Base-by-base conservation (phyloP, 1,284 basidiomycete species). In the Spongispora temasekensis region DNA sequence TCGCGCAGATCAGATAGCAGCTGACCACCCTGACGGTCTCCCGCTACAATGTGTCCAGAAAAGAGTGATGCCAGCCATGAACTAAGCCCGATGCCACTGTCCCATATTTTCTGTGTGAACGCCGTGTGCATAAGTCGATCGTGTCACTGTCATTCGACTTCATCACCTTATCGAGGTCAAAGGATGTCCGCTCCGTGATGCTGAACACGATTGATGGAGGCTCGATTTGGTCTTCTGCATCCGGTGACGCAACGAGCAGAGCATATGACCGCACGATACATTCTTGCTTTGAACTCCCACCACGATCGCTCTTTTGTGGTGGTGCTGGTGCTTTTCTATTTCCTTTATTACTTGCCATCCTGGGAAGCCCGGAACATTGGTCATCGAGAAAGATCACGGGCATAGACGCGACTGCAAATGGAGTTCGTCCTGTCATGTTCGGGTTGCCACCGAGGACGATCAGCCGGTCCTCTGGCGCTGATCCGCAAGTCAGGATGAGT, bases 81-180 rank as follows among this genome's bases (percentile, higher is more conserved):
- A 58, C 88, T 86, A 25, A 94, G 76, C 2, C 90, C 92, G 53
- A 94, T 81, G 2, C 93, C 93, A 58, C 92, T 95, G 73, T 95
- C 94, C 94, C 93, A 95, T 56, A 95, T 84, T 92, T 95, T 95
- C 93, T 50, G 27, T 95, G 77, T 17, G 42, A 46, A n/a, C n/a
- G n/a, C n/a, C n/a, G n/a, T n/a, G n/a, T n/a, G n/a, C n/a, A n/a
- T n/a, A n/a, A n/a, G n/a, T n/a, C n/a, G n/a, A n/a, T n/a, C n/a
- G n/a, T 46, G 15, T 15, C 23, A 7, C 42, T 17, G 9, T 8
- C 42, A 15, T 44, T 23, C 23, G 15, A 10, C 10, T 13, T 66
- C 80, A 64, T 64, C n/a, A 93, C 94, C 84, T 95, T 95, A 78
- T 95, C 93, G 7, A 96, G 79, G 71, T 94, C 93, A 71, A 93